Conservation (phyloP, 2,329 filamentous ascomycete species). For the Akanthomyces muscarius region DNA sequence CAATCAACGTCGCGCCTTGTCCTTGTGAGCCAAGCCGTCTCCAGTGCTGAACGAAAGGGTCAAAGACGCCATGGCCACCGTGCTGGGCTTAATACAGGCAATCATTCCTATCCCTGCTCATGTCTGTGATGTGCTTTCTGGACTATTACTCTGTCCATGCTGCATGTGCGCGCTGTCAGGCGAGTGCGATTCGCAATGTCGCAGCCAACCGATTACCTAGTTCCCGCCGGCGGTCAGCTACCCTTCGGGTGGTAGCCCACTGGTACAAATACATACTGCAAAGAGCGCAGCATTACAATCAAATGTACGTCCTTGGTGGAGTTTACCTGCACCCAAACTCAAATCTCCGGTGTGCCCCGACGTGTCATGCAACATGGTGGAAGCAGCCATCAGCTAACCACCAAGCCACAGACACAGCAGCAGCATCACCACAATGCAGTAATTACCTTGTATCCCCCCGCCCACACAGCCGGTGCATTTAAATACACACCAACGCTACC, state of each 20-base stretch:
- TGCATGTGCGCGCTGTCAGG: neutral
- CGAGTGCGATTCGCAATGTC: neutral
- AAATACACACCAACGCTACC: neutral
- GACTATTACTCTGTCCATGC: neutral
- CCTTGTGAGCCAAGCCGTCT: neutral
- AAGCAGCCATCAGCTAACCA: constrained; percentile 1
- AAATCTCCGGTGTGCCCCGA: neutral
- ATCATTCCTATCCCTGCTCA: neutral
- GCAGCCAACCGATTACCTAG: neutral
- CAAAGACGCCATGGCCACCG: neutral
- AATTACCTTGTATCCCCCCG: neutral
- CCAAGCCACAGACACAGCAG: neutral
- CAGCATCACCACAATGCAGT: neutral
- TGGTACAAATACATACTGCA: neutral
- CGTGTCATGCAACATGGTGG: constrained; percentile 13
- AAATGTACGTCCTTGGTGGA: neutral
- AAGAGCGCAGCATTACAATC: neutral
- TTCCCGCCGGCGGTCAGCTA: neutral
- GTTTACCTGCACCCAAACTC: neutral
- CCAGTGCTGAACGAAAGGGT: neutral
- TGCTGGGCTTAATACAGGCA: neutral
- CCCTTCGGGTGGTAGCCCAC: neutral
- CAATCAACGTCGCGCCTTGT: constrained; percentile 5
- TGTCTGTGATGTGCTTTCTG: neutral
- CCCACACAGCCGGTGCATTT: neutral